Evolutionary conservation across 331 rosid species (phyloP), one percentile per base, ranked within the genome.

Genomic region (Pyracantha coccinea): DNA sequence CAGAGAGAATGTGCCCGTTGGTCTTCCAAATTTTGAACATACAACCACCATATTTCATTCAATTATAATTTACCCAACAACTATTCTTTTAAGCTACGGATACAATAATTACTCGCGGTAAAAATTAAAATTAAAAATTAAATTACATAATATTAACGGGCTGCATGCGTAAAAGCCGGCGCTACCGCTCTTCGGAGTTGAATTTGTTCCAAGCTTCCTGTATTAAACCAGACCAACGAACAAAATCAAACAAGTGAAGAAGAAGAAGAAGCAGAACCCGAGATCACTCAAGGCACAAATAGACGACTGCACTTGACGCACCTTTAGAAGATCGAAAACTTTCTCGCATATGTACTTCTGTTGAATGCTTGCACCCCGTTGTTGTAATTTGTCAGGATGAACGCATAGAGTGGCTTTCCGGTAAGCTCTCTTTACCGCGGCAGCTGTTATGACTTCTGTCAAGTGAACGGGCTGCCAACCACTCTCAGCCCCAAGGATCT

Each of bases 191-290:
- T 81, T 89, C 96, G 23, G 93, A 89, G 78, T 92, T 92, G 86
- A 92, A 92, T 81, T 85, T 89, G 92, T 79, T 88, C 97, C 97
- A 92, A 59, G 93, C 97, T 74, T 92, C 97, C 97, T 92, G 85
- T 58, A 78, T 35, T 71, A 66, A 69, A 35, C 12, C 31, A 47
- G 15, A 66, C 66, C 45, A 52, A 47, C 33, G 23, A 45, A 65
- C 27, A 24, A 58, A 7, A 77, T 20, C 65, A 71, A 19, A 61
- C 10, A 20, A 21, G 59, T 55, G 17, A 28, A 41, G 28, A 9
- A 35, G 28, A 9, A 35, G 11, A 35, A 19, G 15, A 58, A 35
- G 44, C 45, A 38, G 0, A 38, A 38, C 45, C 10, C 9, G 45
- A 38, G 10, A 38, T 38, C 45, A 38, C 45, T 25, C 71, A 78